Evolutionary conservation across 139 green algal genomes (phyloP).

Genomic region (Trebouxia sp.): DNA sequence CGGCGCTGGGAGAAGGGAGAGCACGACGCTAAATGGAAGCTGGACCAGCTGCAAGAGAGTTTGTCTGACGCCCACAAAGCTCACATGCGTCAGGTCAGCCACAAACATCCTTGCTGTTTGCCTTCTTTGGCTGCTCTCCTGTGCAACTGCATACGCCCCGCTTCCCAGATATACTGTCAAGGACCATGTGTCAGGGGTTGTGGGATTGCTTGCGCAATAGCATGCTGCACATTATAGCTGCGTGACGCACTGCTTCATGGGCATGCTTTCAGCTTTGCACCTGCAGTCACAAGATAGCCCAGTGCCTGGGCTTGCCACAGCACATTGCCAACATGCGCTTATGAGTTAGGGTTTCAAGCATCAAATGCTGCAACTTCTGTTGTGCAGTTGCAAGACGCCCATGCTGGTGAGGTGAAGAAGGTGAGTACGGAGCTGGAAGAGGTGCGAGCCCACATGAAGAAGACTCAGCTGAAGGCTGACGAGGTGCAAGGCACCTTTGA

Average conservation of each 20-base stretch:
- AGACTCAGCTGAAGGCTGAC: constrained; percentile 12
- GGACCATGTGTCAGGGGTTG: too few relatives aligned
- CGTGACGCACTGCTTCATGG: too few relatives aligned
- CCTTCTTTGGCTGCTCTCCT: too few relatives aligned
- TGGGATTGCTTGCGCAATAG: too few relatives aligned
- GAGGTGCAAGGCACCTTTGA: constrained; percentile 18
- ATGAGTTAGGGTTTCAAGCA: too few relatives aligned
- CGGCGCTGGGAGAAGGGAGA: constrained; percentile 3
- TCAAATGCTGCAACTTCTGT: too few relatives aligned
- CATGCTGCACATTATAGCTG: too few relatives aligned
- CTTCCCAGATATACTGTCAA: too few relatives aligned
- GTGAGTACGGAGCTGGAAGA: background rate
- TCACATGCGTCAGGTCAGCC: constrained; percentile 4
- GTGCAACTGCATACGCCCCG: too few relatives aligned
- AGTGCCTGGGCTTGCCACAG: background rate
- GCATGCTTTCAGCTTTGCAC: too few relatives aligned
- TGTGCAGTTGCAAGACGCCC: constrained; percentile 18
- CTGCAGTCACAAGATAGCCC: too few relatives aligned
- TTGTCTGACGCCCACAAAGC: background rate
- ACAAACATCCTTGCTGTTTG: background rate
- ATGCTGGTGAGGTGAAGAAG: constrained; percentile 17
- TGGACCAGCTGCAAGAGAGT: background rate
- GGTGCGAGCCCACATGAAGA: constrained; percentile 6
- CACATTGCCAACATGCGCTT: too few relatives aligned
- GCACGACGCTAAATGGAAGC: constrained; percentile 18